Evolutionary conservation across 192 early-diverging fungal species (phyloP), one percentile per base, ranked within the genome.

Genomic region (Podila epicladia): DNA sequence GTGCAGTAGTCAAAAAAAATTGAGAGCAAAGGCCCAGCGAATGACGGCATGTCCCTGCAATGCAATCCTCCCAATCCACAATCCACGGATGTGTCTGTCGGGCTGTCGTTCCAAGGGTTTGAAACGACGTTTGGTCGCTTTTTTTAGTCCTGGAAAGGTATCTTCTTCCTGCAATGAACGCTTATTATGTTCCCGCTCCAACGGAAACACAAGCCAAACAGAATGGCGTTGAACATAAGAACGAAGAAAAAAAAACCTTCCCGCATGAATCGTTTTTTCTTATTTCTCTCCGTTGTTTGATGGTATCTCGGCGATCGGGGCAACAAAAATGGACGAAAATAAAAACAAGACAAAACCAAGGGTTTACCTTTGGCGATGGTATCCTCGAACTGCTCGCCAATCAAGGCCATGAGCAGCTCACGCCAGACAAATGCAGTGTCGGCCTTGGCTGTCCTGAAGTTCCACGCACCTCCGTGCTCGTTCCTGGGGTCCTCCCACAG

Each of bases 401-500:
- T 83, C 59, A 87, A 60, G 58, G 78, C 67, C 86, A 87, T 85
- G 49, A 87, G 72, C 24, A 87, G 32, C 66, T 87, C 86, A 35
- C 86, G 75, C 86, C 86, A 87, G 31, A 87, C 84, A 58, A 66
- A 58, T 31, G 82, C 73, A 12, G 86, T 83, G 48, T 87, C 65
- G 32, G 57, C 33, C 70, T 85, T 87, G 65, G 82, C 78, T 38
- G 82, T 82, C 58, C 84, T 76, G 60, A 87, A 87, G 60, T 77
- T 83, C 82, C 84, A 87, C 50, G 86, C 82, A 8, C 86, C 86
- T 72, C 86, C 86, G 41, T 85, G 76, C 70, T 85, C 84, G 69
- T 87, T 87, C 65, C 68, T 73, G n/a, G 86, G 86, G 48, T 87
- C 86, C 62, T 87, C 86, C 86, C 86, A 87, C 62, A 82, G 28